Evolutionary conservation across 2,329 filamentous ascomycete species (phyloP), one percentile per base, ranked within the genome.

Genomic region (Diaporthe humulicola): DNA sequence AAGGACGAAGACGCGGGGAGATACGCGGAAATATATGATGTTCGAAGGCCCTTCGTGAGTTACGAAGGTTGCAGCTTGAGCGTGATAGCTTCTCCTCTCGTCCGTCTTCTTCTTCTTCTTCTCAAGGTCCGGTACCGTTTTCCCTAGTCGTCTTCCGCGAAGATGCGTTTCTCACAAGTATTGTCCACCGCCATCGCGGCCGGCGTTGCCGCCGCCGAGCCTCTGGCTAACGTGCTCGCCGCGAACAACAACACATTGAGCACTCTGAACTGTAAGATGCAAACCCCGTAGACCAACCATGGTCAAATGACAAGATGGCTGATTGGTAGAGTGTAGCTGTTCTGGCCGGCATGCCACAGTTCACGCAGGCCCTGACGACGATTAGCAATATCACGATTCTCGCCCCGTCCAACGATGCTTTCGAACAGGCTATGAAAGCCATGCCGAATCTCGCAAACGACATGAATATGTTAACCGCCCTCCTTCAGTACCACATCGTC

Each of bases 371-470:
- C 6, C 42, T 76, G 10, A 54, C 56, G n/a, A 70, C 56, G 17
- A 52, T 66, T 5, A 42, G n/a, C 17, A 76, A 76, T 25, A 70
- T 76, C 33, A 76, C 74, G 6, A 79, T 85, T 48, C 78, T 84
- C 15, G 83, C 82, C 19, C 83, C 83, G 19, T 82, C 77, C 54
- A 81, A 84, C 56, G 79, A 81, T 52, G 83, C 83, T 12, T 83
- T 85, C 74, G 77, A 78, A 42, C 81, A 82, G 76, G 80, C 83
- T 38, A 80, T 81, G 30, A 80, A 81, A 40, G 78, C 79, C 0
- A 77, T 78, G 54, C 77, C 82, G 8, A 81, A 80, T 30, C 72
- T 75, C 14, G 79, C 80, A 79, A 78, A 78, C 33, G 80, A 82
- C 33, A 70, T 40, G 56, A 66, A 48, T 2, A 52, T 50, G 40